Evolutionary conservation across 2,329 filamentous ascomycete genomes (phyloP), one percentile per base, ranked within the genome.

Genomic region (Talaromyces rugulosus): DNA sequence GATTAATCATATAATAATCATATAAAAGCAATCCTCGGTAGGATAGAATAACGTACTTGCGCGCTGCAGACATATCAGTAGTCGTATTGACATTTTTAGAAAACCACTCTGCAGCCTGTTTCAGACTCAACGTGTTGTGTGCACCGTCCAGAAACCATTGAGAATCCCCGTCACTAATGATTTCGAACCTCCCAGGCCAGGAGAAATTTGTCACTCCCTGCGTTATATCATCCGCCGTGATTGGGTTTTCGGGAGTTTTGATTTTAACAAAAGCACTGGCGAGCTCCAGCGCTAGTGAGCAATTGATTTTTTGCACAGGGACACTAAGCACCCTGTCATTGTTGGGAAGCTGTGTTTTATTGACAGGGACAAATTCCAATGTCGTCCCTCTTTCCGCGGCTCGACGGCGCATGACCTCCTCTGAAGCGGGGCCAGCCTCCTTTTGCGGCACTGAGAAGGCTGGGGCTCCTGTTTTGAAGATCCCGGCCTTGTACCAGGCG

Each of bases 401-500:
- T 12, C 60, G 56, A 36, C 30, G 18, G 14, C 50, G 56, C 27
- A 40, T 88, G 69, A 60, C 53, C 31, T 56, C 70, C 18, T 47
- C 42, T 47, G 42, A 47, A 88, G 18, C n/a, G 27, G 60, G 30
- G 1, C 56, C 51, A 5, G 51, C 12, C 6, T 58, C 56, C 12
- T 18, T 18, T 14, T 59, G 86, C 31, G 80, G 74, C 4, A 85
- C 77, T 0, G 84, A 85, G 56, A 89, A 88, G 2, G 85, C 85
- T 18, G 82, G 80, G 4, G 80, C 79, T 0, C 83, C 84, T 0
- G 70, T 61, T 74, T 90, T 90, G 78, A 90, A 86, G 62, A 91
- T 88, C 1, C 88, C 89, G 1, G 86, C 85, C 74, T 91, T 91
- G 74, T 91, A 87, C 88, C 88, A 72, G 14, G 60, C 60, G 8